Base-by-base conservation (phyloP, 352 stramenopile species). In the Pythium myriotylum region DNA sequence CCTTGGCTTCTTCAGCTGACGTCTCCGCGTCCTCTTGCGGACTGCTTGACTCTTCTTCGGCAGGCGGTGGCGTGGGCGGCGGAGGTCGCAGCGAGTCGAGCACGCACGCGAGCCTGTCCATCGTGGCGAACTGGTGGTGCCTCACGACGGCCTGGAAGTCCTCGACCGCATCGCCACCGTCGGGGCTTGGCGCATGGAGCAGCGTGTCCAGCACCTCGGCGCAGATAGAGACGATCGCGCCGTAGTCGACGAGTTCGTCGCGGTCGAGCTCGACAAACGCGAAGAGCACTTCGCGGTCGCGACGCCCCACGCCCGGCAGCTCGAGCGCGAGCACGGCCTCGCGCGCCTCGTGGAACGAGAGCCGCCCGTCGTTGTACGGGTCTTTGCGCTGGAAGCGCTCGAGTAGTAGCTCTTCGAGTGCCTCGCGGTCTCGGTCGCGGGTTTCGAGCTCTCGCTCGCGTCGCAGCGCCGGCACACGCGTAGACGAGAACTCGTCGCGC, bases 401-500 rank as follows among this genome's bases (percentile, higher is more conserved):
- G 4, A 89, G 74, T 23, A 91, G 39, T 39, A 72, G 69, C 59
- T 89, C 79, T 42, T 91, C 82, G 4, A 72, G 61, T 10, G 55
- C 59, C 43, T 91, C 77, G n/a, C 72, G 68, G 3, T 75, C 67
- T 10, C 55, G 70, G 4, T 66, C 59, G 1, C 79, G 76, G 22
- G 77, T 62, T 19, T 81, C 70, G 20, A 80, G 65, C n/a, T 72
- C 62, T 2, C 59, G 43, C 2, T 69, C 58, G 8, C 64, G 62
- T 45, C 86, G 76, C 29, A 77, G 62, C n/a, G 72, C 45, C 0
- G 79, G 77, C 3, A 86, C 67, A 4, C 82, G 66, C 20, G 82
- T 82, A 26, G 74, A 86, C 29, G 76, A 73, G 46, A 91, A 89
- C 42, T 88, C 82, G 54, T 91, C 82, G 35, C 69, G 72, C 12